Conservation (phyloP, 371 early-diverging fungal genomes). For the Batkoa obscura region DNA sequence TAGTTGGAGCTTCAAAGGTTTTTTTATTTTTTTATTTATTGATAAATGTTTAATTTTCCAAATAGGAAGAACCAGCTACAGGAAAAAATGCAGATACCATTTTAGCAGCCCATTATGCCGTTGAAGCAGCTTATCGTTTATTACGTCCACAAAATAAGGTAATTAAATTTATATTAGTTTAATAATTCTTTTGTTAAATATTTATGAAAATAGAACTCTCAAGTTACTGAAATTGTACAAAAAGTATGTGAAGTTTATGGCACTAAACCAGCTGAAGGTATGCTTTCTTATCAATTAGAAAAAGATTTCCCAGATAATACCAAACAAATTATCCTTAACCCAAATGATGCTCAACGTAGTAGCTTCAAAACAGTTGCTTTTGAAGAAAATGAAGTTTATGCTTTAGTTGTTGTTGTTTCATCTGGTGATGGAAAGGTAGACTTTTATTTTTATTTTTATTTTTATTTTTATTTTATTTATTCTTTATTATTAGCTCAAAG, state of each 20-base stretch:
- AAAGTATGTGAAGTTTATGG: slow-evolving; percentile 60
- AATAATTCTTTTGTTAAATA: neutral
- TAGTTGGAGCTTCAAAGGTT: slow-evolving; percentile 58
- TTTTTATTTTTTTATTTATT: neutral
- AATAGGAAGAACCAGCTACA: slow-evolving; percentile 44
- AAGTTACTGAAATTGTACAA: slow-evolving; percentile 63
- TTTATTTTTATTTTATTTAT: neutral
- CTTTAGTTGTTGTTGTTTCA: slow-evolving; percentile 67
- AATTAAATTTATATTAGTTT: slow-evolving; percentile 7
- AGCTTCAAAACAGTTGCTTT: slow-evolving; percentile 51
- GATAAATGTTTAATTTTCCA: neutral
- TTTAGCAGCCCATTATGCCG: slow-evolving; percentile 67
- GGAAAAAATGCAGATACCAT: slow-evolving; percentile 80
- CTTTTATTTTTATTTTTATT: neutral
- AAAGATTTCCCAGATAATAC: slow-evolving; percentile 76
- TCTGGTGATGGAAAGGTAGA: slow-evolving; percentile 67
- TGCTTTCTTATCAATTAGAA: slow-evolving; percentile 72
- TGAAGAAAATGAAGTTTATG: slow-evolving; percentile 73
- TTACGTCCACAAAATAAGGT: slow-evolving; percentile 69
- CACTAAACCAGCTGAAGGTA: slow-evolving; percentile 79
- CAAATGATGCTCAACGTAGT: slow-evolving; percentile 52
- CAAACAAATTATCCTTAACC: slow-evolving; percentile 83
- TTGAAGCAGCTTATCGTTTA: slow-evolving; percentile 63
- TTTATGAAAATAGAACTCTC: slow-evolving; percentile 23
- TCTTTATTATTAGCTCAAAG: slow-evolving; percentile 17